A percentile compares a stretch with the other conserved stretches of the same genome.
Evolutionary conservation across 352 stramenopile species (phyloP).

Genomic region (Globisporangium spiculum): DNA sequence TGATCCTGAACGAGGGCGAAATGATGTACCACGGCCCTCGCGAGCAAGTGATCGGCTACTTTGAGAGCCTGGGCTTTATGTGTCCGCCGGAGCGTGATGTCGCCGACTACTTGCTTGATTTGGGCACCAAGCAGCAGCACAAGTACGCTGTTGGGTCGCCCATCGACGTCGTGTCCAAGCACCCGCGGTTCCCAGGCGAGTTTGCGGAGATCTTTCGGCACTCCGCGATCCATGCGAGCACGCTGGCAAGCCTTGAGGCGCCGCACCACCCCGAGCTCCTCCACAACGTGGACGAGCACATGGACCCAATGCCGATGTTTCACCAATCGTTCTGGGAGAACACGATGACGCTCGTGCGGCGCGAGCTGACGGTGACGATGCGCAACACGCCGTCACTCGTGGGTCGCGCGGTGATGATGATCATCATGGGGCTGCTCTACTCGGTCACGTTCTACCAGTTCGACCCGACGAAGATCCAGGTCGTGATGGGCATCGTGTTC

Average conservation of each 20-base stretch:
- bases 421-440: not conserved
- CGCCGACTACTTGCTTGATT: not conserved
- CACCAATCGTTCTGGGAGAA: not conserved
- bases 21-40: not conserved
- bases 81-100: not conserved
- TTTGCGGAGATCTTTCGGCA: not conserved
- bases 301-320: not conserved
- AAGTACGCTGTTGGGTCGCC: not conserved
- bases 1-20: not conserved
- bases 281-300: not conserved
- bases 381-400: not conserved
- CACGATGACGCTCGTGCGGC: not conserved
- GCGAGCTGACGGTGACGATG: not conserved
- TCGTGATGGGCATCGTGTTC: not conserved
- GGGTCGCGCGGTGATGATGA: not conserved
- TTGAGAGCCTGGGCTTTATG: not conserved
- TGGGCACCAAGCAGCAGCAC: not conserved
- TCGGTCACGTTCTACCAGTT: not conserved
- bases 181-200: not conserved
- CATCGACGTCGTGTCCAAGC: not conserved
- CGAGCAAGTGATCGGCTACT: not conserved
- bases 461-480: not conserved
- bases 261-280: not conserved
- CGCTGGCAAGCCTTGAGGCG: not conserved
- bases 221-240: not conserved